Evolutionary conservation across 2,329 filamentous ascomycete genomes (phyloP).

Genomic region (Fusarium buxicola): DNA sequence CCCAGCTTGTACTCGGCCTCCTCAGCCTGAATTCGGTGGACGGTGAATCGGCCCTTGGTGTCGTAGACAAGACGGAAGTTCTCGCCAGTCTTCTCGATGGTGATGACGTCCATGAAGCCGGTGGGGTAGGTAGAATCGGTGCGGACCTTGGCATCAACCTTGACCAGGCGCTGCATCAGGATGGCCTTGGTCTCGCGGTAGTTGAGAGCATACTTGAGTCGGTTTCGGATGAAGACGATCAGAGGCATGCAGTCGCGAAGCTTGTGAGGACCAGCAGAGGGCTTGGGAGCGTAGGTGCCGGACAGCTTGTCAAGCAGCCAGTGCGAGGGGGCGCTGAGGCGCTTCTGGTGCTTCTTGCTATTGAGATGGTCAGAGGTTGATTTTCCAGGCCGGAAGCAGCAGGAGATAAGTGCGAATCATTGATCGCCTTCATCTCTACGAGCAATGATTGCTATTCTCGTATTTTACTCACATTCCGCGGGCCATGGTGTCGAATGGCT

Average conservation of each 20-base stretch:
- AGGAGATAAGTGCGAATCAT: conserved; percentile 19
- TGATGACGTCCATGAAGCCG: conserved; percentile 99
- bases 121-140: conserved; percentile 98
- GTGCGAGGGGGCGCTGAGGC: conserved; percentile 98
- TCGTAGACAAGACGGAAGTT: conserved; percentile 99
- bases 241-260: conserved; percentile 98
- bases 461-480: conserved; percentile 69
- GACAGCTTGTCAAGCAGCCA: conserved; percentile 99
- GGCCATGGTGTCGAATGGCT: conserved; percentile 67
- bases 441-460: conserved; percentile 17
- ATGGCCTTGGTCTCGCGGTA: conserved; percentile 97
- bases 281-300: conserved; percentile 81
- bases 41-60: conserved; percentile 99
- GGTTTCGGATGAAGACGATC: conserved; percentile 97
- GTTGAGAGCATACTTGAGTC: conserved; percentile 99
- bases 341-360: conserved; percentile 99
- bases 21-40: conserved; percentile 98
- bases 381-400: conserved; percentile 11
- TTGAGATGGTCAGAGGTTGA: conserved; percentile 50
- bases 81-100: conserved; percentile 99
- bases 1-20: conserved; percentile 99
- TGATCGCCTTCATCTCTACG: conserved; percentile 5
- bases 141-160: conserved; percentile 99
- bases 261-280: conserved; percentile 95
- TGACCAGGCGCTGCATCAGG: conserved; percentile 99